Evolutionary conservation across 345 rosid genomes (phyloP).

Genomic region (Citrus cavaleriei): DNA sequence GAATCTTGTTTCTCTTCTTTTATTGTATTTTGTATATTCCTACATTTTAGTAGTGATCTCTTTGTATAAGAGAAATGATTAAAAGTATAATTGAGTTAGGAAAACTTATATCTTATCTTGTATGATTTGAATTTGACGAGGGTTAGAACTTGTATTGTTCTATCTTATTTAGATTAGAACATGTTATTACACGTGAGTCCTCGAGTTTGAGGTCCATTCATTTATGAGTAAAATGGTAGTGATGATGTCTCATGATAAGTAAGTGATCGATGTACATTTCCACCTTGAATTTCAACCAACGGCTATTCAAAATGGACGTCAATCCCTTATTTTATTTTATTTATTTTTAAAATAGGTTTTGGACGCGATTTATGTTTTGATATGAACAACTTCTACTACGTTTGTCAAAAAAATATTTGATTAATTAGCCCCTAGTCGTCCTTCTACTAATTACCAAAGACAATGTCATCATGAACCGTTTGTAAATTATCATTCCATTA

Average conservation of each 20-base stretch:
- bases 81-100: too few species aligned
- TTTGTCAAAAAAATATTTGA: neutral
- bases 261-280: neutral
- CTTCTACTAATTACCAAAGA: neutral
- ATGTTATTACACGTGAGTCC: too few species aligned
- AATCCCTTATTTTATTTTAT: too few species aligned
- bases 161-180: too few species aligned
- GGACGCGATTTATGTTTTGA: neutral
- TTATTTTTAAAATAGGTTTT: neutral
- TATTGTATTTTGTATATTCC: too few species aligned
- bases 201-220: neutral
- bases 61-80: too few species aligned
- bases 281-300: neutral
- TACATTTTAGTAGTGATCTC: too few species aligned
- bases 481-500: too few species aligned
- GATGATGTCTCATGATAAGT: neutral
- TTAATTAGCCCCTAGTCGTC: neutral
- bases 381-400: neutral
- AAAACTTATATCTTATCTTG: too few species aligned
- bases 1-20: rapidly evolving
- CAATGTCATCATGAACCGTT: too few species aligned
- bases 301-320: neutral
- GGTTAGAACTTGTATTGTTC: too few species aligned
- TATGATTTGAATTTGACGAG: too few species aligned
- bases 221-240: neutral